Base-by-base conservation (phyloP, 306 rosid species). In the Pterocarpus santalinus region DNA sequence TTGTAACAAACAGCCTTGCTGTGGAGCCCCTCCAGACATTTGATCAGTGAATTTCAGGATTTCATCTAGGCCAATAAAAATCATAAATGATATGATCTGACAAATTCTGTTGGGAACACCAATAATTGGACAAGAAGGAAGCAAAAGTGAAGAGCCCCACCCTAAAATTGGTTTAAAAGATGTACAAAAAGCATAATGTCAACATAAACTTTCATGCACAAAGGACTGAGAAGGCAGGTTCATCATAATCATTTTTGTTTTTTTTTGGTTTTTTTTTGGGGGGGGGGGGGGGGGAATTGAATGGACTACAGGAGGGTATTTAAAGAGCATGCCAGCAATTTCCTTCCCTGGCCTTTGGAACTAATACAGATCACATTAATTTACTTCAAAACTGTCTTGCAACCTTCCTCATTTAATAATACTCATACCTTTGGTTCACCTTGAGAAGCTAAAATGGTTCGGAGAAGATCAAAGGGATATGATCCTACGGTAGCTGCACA, bases 381-480 rank as follows among this genome's bases (percentile, higher is more conserved):
- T 82, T 41, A 72, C 4, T 80, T 72, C 55, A 28, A 72, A 76
- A 70, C 52, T 8, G 15, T 32, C 36, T 33, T 1, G 67, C 30
- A 38, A 66, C 65, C 51, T 51, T 47, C 41, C 43, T 17, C 36
- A 33, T 86, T 60, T 43, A 39, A 76, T 39, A 77, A 60, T 71
- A 51, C 39, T 2, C 36, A 79, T 87, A 95, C 99, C 97, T 96
- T 96, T 1, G 98, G 99, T 89, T 96, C 98, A 73, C 99, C 99
- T 77, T 96, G 99, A 76, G 98, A 96, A 82, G 99, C 98, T 85
- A 96, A 83, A 84, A 96, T 87, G 73, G 99, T 96, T 69, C 99
- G 91, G 28, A 96, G 88, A 84, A 96, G 99, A 92, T 96, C 99
- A 90, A 96, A 96, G n/a, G 98, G 99, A 84, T 96, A 96, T 15